Evolutionary conservation across 495 filamentous ascomycete species (phyloP), one percentile per base, ranked within the genome.

Genomic region (Lasiosphaeria ovina): DNA sequence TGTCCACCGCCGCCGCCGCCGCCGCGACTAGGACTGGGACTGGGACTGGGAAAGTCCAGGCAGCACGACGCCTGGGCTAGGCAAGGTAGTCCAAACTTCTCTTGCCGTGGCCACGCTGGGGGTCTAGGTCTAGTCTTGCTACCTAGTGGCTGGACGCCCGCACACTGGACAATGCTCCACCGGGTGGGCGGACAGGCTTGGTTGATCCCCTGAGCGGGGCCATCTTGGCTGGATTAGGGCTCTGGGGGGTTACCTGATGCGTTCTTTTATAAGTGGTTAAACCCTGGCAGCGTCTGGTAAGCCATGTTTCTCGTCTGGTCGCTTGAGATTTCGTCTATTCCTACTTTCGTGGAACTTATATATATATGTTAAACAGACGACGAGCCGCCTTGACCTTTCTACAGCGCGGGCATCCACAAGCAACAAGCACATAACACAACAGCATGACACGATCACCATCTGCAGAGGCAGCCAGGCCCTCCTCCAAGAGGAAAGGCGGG

Each of bases 401-500:
- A n/a, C n/a, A 9, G 12, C 16, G 12, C 44, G 12, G 12, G 16
- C 44, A 47, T 47, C 5, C 44, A 8, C 44, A 14, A 11, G 11
- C 12, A n/a, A 11, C 44, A 47, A 47, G 44, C 2, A 47, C 11
- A 47, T n/a, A 47, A 47, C 44, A 42, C n/a, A 12, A 35, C 17
- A 57, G 31, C 10, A 61, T 59, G 61, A 64, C 57, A 36, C 63
- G 60, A 17, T 62, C 66, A 35, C 59, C 66, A 5, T 53, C 62
- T 6, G 62, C 53, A 17, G 73, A 76, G 48, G 44, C 68, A n/a
- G 52, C 61, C 50, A 76, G 71, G 57, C 34, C 54, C 6, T 62
- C 69, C 45, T 62, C 69, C 45, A 77, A 76, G 62, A 55, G 74
- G 12, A 77, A 77, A 65, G 73, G 74, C 74, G 56, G 33, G 66